Percentiles rank a stretch among this genome's conserved stretches.
Evolutionary conservation across 2,329 filamentous ascomycete genomes (phyloP).

Genomic region (Pseudocercospora cruenta): DNA sequence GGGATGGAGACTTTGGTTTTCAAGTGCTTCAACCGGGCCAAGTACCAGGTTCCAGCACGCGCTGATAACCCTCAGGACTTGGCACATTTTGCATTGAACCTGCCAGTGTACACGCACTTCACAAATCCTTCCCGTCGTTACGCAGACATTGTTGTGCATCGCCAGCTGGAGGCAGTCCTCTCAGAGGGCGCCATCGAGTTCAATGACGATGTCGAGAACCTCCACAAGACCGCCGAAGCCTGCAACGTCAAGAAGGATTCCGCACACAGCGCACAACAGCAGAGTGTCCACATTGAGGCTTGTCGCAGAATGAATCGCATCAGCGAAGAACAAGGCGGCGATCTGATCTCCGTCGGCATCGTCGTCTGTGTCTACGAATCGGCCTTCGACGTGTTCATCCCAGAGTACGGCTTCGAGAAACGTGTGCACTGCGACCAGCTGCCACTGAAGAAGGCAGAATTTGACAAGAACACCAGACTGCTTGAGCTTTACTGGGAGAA

Average conservation of each 20-base stretch:
- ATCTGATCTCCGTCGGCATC: conserved; percentile 93
- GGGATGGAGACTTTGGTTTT: conserved; percentile 95
- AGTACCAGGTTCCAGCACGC: conserved; percentile 88
- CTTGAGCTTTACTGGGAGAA: conserved; percentile 99
- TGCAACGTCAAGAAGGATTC: conserved; percentile 99
- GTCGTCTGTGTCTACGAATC: conserved; percentile 98
- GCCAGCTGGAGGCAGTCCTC: conserved; percentile 85
- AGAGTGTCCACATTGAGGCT: conserved; percentile 97
- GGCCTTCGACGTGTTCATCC: conserved; percentile 96
- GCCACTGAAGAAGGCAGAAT: conserved; percentile 98
- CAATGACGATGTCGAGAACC: conserved; percentile 80
- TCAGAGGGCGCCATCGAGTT: conserved; percentile 83
- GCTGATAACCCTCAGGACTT: conserved; percentile 71
- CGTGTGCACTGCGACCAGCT: conserved; percentile 98
- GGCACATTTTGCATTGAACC: conserved; percentile 88
- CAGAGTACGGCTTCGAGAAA: conserved; percentile 98
- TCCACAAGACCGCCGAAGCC: conserved; percentile 90
- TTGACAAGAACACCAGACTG: conserved; percentile 91
- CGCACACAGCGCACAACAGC: conserved; percentile 94
- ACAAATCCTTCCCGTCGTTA: conserved; percentile 94
- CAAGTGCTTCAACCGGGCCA: conserved; percentile 95
- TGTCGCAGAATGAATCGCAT: conserved; percentile 95
- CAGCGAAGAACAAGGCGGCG: conserved; percentile 81
- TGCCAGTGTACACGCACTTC: conserved; percentile 95
- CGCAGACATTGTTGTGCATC: conserved; percentile 91